These are phyloP conservation scores for Coemansia linderi DNA, from an alignment of 371 early-diverging fungal species.

Conservation along the genomic window DNA sequence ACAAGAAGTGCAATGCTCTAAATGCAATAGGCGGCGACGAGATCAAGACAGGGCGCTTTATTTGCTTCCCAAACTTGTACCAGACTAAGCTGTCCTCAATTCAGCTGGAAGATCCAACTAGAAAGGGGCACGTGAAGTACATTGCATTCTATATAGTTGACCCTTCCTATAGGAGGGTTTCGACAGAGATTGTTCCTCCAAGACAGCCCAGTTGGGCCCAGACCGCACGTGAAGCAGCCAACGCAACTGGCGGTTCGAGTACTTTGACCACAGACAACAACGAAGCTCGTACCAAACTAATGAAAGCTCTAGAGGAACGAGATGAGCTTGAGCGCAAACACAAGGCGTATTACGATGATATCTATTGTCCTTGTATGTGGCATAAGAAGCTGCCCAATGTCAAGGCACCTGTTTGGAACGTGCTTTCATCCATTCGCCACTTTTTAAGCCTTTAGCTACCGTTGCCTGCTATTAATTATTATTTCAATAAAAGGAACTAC, in stretches of 20 bases:
- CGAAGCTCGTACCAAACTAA: background rate
- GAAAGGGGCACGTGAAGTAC: conserved; percentile 57
- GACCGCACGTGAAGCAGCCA: background rate
- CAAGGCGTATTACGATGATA: background rate
- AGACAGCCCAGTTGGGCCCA: conserved; percentile 15
- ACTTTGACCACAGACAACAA: background rate
- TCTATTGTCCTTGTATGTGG: background rate
- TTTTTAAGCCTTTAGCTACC: background rate
- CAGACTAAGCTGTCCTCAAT: conserved; percentile 56
- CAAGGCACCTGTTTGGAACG: background rate
- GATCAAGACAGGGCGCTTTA: conserved; percentile 51
- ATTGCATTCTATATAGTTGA: conserved; percentile 58
- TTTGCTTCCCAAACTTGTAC: conserved; percentile 64
- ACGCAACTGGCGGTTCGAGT: background rate
- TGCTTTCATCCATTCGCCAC: background rate
- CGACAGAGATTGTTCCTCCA: conserved; percentile 25
- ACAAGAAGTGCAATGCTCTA: background rate
- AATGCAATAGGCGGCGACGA: conserved; percentile 43
- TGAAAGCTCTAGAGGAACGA: background rate
- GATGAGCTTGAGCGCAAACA: background rate
- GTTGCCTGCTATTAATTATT: background rate
- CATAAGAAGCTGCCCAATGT: background rate
- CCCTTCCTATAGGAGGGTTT: conserved; percentile 12
- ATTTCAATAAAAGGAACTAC: background rate
- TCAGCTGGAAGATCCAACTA: conserved; percentile 51